phyloP scores from a whole-genome alignment of 176 grass and related monocot species.

The Hordeum vulgare region MorexV3_pseudomolecules_assembly NC_058519.1:222147813-222148312 shows the following conservation, averaged over 20 bases:
- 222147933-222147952: neutral
- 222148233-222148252: neutral
- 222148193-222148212: neutral
- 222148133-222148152: neutral
- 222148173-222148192: neutral
- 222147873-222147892: neutral
- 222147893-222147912: neutral
- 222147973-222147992: neutral
- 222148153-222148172: neutral
- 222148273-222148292: neutral
- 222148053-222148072: neutral
- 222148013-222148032: conserved; percentile 1
- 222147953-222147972: neutral
- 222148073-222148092: neutral
- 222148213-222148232: neutral
- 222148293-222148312: neutral
- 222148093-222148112: neutral
- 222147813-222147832: conserved; percentile 7
- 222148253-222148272: neutral
- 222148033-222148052: neutral
- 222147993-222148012: neutral
- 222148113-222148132: neutral
- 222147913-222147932: neutral
- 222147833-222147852: neutral
- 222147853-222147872: neutral